Evolutionary conservation across 805 yeast genomes (phyloP).

Genomic region (Saturnispora diversa): DNA sequence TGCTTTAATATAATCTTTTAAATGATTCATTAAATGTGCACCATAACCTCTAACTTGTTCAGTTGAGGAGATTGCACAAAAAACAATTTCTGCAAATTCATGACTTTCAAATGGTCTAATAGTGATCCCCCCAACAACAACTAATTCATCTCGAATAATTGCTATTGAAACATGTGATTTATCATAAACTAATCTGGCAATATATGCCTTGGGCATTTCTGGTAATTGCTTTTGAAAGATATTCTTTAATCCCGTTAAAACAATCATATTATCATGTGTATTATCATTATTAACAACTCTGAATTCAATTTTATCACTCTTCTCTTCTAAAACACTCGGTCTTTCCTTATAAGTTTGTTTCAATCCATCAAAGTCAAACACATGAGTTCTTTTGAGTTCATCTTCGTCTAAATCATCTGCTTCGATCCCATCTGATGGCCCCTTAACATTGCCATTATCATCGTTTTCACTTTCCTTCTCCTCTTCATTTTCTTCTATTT

Average conservation of each 20-base stretch:
- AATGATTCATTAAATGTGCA: constrained; percentile 96
- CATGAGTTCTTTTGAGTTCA: constrained; percentile 35
- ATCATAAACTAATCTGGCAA: constrained; percentile 89
- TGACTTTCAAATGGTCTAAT: constrained; percentile 87
- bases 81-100: constrained; percentile 95
- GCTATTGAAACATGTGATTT: constrained; percentile 94
- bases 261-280: constrained; percentile 77
- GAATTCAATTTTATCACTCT: constrained; percentile 87
- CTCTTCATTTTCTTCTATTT: constrained; percentile 18
- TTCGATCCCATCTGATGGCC: constrained; percentile 18
- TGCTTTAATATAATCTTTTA: constrained; percentile 88
- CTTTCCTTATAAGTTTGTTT: constrained; percentile 81
- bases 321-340: constrained; percentile 90
- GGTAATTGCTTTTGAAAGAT: constrained; percentile 97
- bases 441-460: constrained; percentile 20
- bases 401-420: constrained; percentile 31
- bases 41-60: constrained; percentile 99
- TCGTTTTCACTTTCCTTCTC: constrained; percentile 16
- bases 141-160: constrained; percentile 83
- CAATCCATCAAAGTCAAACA: constrained; percentile 67
- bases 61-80: constrained; percentile 94
- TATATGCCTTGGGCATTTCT: constrained; percentile 97
- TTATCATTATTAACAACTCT: constrained; percentile 95
- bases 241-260: constrained; percentile 88
- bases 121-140: constrained; percentile 97